Conservation (phyloP, 768 basidiomycete species). For the Nevesoporus exiguus region DNA sequence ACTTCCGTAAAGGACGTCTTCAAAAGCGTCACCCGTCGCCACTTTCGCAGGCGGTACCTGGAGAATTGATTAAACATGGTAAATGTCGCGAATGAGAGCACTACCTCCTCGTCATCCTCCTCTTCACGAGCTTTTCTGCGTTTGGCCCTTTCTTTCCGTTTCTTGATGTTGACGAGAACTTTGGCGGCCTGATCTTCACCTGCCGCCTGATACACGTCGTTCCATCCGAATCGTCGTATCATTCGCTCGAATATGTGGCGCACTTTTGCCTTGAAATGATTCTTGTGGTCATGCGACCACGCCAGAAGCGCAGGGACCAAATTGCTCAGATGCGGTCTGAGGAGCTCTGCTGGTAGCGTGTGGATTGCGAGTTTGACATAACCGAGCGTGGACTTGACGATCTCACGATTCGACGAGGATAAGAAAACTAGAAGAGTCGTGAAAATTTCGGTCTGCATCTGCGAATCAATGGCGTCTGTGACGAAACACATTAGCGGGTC, state of each 20-base stretch:
- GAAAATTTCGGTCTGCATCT: conserved; percentile 81
- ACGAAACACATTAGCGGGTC: neutral
- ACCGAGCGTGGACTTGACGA: conserved; percentile 94
- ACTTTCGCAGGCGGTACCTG: conserved; percentile 48
- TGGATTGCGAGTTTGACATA: conserved; percentile 93
- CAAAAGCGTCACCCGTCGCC: conserved; percentile 83
- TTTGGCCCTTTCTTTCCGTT: conserved; percentile 91
- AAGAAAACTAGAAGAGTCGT: conserved; percentile 87
- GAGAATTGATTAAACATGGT: conserved; percentile 7
- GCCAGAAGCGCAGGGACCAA: conserved; percentile 82
- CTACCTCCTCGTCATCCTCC: conserved; percentile 54
- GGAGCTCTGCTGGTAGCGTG: conserved; percentile 65
- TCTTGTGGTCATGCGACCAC: conserved; percentile 98
- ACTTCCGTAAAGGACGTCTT: conserved; percentile 95
- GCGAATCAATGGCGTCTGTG: conserved; percentile 61
- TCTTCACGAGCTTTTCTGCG: conserved; percentile 68
- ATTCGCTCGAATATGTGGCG: conserved; percentile 96
- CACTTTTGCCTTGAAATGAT: conserved; percentile 97
- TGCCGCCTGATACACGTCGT: conserved; percentile 72
- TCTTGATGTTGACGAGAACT: conserved; percentile 91
- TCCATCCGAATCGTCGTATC: conserved; percentile 86
- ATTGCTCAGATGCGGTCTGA: conserved; percentile 71
- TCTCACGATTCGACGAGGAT: conserved; percentile 92
- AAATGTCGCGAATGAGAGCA: neutral
- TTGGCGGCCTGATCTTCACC: conserved; percentile 81